Conservation (phyloP, 306 rosid genomes). For the Vachellia collinsii region DNA sequence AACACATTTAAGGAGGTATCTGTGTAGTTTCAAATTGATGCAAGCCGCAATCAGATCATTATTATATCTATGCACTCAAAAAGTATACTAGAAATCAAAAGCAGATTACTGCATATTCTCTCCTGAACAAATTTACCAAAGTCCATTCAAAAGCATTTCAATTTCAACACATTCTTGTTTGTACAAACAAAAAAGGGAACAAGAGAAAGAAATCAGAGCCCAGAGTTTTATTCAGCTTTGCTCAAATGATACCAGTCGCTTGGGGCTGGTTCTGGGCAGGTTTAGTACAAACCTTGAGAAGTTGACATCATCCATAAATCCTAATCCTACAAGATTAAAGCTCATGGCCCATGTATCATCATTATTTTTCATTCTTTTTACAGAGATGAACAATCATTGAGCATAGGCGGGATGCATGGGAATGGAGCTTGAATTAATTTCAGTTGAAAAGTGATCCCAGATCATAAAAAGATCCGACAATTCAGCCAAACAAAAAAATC, state of each 20-base stretch:
- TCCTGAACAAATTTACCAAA: neutral
- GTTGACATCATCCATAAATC: neutral
- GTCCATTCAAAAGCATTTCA: neutral
- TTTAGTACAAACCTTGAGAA: neutral
- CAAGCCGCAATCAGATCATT: neutral
- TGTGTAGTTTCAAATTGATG: neutral
- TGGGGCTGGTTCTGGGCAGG: neutral
- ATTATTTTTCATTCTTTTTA: neutral
- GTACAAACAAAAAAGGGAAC: neutral
- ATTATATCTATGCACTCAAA: neutral
- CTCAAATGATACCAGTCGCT: neutral
- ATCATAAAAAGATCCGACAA: conserved; percentile 8
- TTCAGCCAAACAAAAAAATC: conserved; percentile 9
- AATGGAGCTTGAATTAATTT: conserved; percentile 19
- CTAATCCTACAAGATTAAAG: neutral
- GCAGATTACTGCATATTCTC: neutral
- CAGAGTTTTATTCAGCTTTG: neutral
- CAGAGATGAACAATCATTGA: neutral
- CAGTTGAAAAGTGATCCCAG: conserved; percentile 5
- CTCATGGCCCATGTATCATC: neutral
- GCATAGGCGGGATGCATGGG: neutral
- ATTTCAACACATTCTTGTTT: neutral
- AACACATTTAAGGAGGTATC: neutral
- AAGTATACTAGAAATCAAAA: neutral
- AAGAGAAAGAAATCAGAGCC: neutral